These are phyloP conservation scores for Trifolium pratense DNA, from an alignment of 306 rosid species.

Conservation along the genomic window DNA sequence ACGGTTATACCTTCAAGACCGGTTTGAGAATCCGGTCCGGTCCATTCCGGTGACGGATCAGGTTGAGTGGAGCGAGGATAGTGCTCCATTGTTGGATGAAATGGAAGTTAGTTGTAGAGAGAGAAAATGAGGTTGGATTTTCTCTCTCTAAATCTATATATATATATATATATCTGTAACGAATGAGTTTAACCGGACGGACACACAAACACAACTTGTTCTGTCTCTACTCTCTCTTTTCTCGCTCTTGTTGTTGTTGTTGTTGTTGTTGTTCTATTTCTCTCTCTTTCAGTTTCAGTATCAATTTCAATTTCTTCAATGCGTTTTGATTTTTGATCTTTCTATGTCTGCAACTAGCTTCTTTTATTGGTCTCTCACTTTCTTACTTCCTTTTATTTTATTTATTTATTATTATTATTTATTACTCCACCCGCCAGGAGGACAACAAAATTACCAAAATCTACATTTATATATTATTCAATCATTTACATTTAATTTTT, in stretches of 20 bases:
- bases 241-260: slow-evolving; percentile 3
- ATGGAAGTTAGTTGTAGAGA: slow-evolving; percentile 48
- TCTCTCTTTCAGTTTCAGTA: slow-evolving; percentile 34
- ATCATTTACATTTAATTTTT: not conserved
- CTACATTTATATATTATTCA: not conserved
- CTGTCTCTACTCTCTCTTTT: not conserved
- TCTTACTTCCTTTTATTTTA: slow-evolving; percentile 49
- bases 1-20: slow-evolving; percentile 64
- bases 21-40: slow-evolving; percentile 54
- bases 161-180: too few species aligned
- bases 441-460: slow-evolving; percentile 32
- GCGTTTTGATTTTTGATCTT: slow-evolving; percentile 50
- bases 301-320: slow-evolving; percentile 47
- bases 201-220: not conserved
- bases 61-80: slow-evolving; percentile 71
- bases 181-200: not conserved
- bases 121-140: slow-evolving; percentile 46
- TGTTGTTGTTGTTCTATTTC: not conserved
- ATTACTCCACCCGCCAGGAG: slow-evolving; percentile 67
- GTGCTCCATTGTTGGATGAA: slow-evolving; percentile 86
- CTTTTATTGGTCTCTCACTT: slow-evolving; percentile 48
- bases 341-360: slow-evolving; percentile 37
- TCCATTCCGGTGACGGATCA: slow-evolving; percentile 91
- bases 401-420: not conserved
- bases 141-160: slow-evolving; percentile 45